Evolutionary conservation across 805 yeast species (phyloP).

Genomic region (Saturnispora diversa): DNA sequence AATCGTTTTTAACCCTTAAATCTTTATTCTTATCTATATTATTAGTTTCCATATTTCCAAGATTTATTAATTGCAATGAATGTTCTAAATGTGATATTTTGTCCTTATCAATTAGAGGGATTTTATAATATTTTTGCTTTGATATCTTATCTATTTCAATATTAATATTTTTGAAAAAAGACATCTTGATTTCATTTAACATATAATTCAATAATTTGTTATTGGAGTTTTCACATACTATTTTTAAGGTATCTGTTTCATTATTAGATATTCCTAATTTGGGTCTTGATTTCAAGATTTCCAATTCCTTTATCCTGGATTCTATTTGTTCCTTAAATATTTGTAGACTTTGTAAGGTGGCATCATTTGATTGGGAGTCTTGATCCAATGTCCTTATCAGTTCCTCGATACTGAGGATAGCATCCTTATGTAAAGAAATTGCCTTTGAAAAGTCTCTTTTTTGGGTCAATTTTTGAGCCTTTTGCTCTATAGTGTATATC

Average conservation of each 20-base stretch:
- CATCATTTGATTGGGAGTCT: background rate
- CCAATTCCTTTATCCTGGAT: constrained; percentile 21
- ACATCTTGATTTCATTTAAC: constrained; percentile 8
- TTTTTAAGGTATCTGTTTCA: background rate
- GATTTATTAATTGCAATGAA: constrained; percentile 25
- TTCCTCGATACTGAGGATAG: no score
- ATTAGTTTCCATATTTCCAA: constrained; percentile 19
- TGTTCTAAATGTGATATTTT: constrained; percentile 26
- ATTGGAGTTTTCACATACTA: no score
- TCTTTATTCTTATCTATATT: constrained; percentile 18
- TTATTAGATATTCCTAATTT: background rate
- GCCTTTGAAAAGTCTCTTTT: no score
- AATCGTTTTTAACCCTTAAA: constrained; percentile 26
- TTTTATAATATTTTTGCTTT: constrained; percentile 16
- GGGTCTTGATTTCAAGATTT: background rate
- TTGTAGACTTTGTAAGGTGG: background rate
- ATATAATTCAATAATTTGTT: background rate
- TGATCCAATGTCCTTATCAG: no score
- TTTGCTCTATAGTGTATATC: no score
- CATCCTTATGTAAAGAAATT: no score
- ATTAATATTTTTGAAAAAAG: constrained; percentile 23
- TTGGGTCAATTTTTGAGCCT: no score
- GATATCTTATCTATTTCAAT: constrained; percentile 15
- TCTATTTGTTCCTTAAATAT: constrained; percentile 17
- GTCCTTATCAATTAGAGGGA: constrained; percentile 23